Base-by-base conservation (phyloP, 192 early-diverging fungal species). In the Gaertneriomyces sp. region DNA sequence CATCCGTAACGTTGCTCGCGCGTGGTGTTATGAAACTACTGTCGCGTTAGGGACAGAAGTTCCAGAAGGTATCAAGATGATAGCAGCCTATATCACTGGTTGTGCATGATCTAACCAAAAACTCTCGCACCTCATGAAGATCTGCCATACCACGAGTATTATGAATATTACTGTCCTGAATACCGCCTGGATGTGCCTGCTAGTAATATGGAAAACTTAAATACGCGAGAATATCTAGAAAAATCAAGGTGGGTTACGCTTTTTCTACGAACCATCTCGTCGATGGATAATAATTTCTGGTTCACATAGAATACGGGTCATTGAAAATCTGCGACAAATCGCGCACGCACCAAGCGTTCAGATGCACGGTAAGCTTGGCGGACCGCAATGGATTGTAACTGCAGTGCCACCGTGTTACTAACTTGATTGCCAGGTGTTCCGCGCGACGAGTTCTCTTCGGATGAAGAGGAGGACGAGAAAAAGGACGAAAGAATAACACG, bases 291-390 rank as follows among this genome's bases (percentile, higher is more conserved):
- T 11, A 17, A 6, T 6, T 16, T n/a, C 12, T 33, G 11, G 53
- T 50, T 7, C 17, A 19, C 16, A 11, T 68, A 83, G 79, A 50
- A 70, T 68, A 9, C 70, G 65, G 5, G 86, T 95, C 33, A 72
- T 95, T 40, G 96, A 99, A 73, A 89, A 93, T 58, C 81, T 99
- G 39, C 77, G 93, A 51, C 90, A 91, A 57, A 60, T 98, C 42
- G 87, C 92, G 66, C 91, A 90, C 20, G 96, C 94, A 14, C 96
- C 96, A 0, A 91, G 90, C 42, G 92, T 98, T 42, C 95, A 98
- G 71, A 91, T 94, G 87, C 93, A 94, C 55, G 86, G 68, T 69
- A 60, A 66, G 53, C 12, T 20, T 17, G 4, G 57, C 66, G 43
- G 43, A 72, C 46, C 60, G 9, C 10, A 17, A 14, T 4, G 20